These are phyloP conservation scores for Citrus reticulata DNA, from an alignment of 345 rosid species.

Conservation along the genomic window DNA sequence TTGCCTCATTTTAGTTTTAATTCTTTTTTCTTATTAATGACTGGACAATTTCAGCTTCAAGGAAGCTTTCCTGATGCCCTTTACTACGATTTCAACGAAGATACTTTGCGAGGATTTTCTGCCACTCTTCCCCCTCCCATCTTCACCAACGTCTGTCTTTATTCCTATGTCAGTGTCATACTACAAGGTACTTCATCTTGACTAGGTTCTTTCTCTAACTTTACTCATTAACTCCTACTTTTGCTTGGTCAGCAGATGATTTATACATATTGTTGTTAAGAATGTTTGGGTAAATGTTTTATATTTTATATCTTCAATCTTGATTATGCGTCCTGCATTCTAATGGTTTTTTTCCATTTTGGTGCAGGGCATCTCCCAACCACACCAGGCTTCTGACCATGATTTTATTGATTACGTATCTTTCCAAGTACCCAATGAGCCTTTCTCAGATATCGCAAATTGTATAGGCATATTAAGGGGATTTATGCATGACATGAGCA, in stretches of 20 bases:
- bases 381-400: conserved; percentile 26
- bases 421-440: conserved; percentile 59
- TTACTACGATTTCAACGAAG: conserved; percentile 66
- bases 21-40: conserved; percentile 2
- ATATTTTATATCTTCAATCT: conserved; percentile 10
- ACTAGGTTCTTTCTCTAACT: background rate
- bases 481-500: conserved; percentile 35
- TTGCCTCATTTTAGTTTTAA: background rate
- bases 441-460: conserved; percentile 42
- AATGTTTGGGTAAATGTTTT: background rate
- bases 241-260: conserved; percentile 4
- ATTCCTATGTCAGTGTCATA: conserved; percentile 75
- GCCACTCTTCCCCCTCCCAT: conserved; percentile 58
- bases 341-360: conserved; percentile 2
- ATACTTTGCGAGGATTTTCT: conserved; percentile 56
- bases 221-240: background rate
- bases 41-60: conserved; percentile 53
- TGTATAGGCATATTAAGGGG: conserved; percentile 64
- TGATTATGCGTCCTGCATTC: background rate
- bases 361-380: conserved; percentile 38
- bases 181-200: conserved; percentile 47
- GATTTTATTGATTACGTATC: conserved; percentile 60
- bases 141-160: conserved; percentile 30
- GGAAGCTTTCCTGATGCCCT: conserved; percentile 82
- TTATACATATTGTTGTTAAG: conserved; percentile 19